phyloP scores from a whole-genome alignment of 2,329 filamentous ascomycete species.

The Teratosphaeria epicoccoides region DNA sequence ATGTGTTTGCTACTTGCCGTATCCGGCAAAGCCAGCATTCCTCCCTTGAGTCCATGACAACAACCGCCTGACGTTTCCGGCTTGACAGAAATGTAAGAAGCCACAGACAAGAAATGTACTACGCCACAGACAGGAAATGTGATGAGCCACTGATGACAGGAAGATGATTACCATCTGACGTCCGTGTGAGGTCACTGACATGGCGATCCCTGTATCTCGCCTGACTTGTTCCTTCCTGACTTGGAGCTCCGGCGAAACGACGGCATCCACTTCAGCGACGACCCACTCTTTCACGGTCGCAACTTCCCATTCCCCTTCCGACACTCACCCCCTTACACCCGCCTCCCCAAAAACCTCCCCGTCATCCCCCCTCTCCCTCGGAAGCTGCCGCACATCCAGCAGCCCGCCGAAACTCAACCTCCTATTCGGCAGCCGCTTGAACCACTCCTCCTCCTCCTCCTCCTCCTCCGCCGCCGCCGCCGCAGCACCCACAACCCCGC shows the following conservation, averaged over 20 bases:
- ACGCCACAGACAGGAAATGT: no score
- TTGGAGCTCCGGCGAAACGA: no score
- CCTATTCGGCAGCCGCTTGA: not conserved
- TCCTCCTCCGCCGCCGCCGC: no score
- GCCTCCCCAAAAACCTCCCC: conserved; percentile 22
- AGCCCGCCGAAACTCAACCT: not conserved
- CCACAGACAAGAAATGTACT: no score
- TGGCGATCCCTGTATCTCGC: not conserved
- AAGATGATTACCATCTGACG: not conserved
- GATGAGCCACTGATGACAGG: no score
- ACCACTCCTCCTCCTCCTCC: not conserved
- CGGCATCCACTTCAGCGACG: conserved; percentile 66
- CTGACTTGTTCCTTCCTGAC: not conserved
- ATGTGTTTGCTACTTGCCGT: not conserved
- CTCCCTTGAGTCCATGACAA: no score
- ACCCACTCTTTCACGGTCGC: conserved; percentile 62
- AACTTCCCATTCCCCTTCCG: conserved; percentile 54
- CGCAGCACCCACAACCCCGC: no score
- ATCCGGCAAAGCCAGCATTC: not conserved
- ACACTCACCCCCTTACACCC: conserved; percentile 53
- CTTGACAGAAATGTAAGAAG: no score
- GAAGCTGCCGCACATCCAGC: not conserved
- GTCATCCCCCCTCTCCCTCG: not conserved
- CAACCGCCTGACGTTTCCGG: no score
- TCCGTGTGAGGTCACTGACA: not conserved